Base-by-base conservation (phyloP, 129 eudicot genomes). In the Calendula officinalis region DNA sequence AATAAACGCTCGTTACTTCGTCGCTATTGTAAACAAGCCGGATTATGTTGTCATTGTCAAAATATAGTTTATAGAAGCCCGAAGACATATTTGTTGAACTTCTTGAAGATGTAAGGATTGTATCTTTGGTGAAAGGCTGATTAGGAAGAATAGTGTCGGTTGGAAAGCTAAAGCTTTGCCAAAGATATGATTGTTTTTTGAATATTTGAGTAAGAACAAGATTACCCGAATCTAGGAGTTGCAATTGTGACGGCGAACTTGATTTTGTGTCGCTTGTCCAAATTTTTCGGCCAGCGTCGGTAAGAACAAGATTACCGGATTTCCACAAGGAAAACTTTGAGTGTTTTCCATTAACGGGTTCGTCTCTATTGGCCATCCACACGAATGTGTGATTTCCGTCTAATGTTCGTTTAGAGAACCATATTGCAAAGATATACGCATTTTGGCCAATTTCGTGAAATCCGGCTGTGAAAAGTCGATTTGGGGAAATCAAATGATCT, bases 141-240 rank as follows among this genome's bases (percentile, higher is more conserved):
- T 41, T 36, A n/a, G 84, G 86, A 63, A 84, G 79, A 41, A 84
- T 69, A 3, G 91, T 84, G 47, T 81, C 42, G 2, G 91, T 81
- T 1, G 91, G 86, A 9, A 46, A 81, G 68, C 56, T 72, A 45
- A 81, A 84, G 58, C 91, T 84, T 64, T 84, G 84, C 91, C 91
- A 84, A 6, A 84, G 38, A 36, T 56, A 43, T 22, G 67, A 37
- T 5, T 4, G 12, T 30, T 42, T 56, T 7, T 74, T 7, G 30
- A 22, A 22, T 3, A 60, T 0, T 9, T 44, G 48, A 0, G 5
- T 43, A 8, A 80, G 75, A 37, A 84, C 75, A 54, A 84, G 82
- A 60, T 81, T 81, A 37, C 86, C 86, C 11, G 58, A 40, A 33
- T 73, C 62, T 16, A 35, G 66, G 3, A 83, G 81, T n/a, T 48